These are phyloP conservation scores for Phellopilus nigrolimitatus DNA, from an alignment of 1,284 basidiomycete species.

Conservation along the genomic window DNA sequence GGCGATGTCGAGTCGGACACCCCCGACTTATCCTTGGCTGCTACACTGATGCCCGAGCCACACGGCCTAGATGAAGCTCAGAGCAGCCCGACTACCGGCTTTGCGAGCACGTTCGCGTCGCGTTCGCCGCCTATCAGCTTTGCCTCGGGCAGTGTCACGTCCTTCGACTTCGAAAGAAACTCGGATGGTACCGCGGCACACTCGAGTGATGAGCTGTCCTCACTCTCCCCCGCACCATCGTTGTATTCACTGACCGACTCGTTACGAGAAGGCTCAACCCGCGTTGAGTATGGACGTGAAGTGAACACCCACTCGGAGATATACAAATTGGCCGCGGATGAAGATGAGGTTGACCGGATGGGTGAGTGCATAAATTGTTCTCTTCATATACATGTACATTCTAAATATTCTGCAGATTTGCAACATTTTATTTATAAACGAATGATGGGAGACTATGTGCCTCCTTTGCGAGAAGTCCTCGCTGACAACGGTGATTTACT, in stretches of 20 bases:
- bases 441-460: constrained; percentile 52
- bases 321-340: constrained; percentile 70
- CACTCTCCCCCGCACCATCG: constrained; percentile 61
- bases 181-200: not conserved
- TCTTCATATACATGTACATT: constrained; percentile 2
- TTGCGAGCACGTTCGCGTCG: constrained; percentile 30
- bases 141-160: constrained; percentile 40
- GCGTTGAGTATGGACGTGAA: constrained; percentile 60
- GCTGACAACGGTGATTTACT: constrained; percentile 16
- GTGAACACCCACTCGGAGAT: constrained; percentile 75
- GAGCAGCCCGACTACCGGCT: constrained; percentile 15
- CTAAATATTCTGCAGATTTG: constrained; percentile 39
- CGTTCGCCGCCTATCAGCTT: constrained; percentile 34
- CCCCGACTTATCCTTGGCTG: constrained; percentile 2
- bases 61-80: not conserved
- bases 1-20: not conserved
- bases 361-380: constrained; percentile 37
- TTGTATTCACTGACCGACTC: constrained; percentile 63
- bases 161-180: constrained; percentile 30
- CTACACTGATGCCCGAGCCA: not conserved
- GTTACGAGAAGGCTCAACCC: constrained; percentile 51
- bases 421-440: constrained; percentile 63
- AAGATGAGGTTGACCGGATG: constrained; percentile 64
- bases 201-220: constrained; percentile 36
- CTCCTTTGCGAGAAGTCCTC: constrained; percentile 25